A percentile compares a stretch with the other conserved stretches of the same genome.
These are phyloP conservation scores for Drosera capensis DNA, from an alignment of 148 eudicot species.

Conservation along the genomic window DNA sequence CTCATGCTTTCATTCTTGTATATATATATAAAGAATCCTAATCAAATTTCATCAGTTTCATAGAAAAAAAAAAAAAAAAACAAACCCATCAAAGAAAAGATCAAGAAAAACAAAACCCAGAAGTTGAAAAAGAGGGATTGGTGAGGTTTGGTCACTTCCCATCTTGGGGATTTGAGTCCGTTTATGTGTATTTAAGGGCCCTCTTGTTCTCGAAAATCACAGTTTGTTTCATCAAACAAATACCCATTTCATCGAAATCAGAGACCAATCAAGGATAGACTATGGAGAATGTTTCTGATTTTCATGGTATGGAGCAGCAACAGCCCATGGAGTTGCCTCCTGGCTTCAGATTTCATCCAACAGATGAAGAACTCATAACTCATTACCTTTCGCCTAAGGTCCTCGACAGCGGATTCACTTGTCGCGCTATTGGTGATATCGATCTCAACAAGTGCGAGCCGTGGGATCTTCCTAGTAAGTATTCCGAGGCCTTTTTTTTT, in stretches of 20 bases:
- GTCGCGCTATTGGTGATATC: slow-evolving; percentile 62
- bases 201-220: background rate
- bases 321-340: slow-evolving; percentile 60
- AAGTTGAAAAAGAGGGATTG: background rate
- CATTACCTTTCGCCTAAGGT: slow-evolving; percentile 53
- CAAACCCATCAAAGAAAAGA: no score
- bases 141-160: background rate
- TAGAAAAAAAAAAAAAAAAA: no score
- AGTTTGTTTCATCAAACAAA: background rate
- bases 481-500: background rate
- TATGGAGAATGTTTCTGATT: slow-evolving; percentile 12
- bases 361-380: slow-evolving; percentile 74
- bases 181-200: background rate
- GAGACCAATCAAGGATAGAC: no score
- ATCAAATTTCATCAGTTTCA: no score
- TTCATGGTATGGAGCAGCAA: slow-evolving; percentile 6
- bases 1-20: no score
- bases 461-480: slow-evolving; percentile 83
- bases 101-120: no score
- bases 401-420: slow-evolving; percentile 31
- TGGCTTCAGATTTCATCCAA: slow-evolving; percentile 82
- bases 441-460: slow-evolving; percentile 94
- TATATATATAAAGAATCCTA: no score
- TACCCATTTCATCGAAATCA: no score
- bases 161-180: background rate